Evolutionary conservation across 2,329 filamentous ascomycete species (phyloP).

Genomic region (Apiospora marii): DNA sequence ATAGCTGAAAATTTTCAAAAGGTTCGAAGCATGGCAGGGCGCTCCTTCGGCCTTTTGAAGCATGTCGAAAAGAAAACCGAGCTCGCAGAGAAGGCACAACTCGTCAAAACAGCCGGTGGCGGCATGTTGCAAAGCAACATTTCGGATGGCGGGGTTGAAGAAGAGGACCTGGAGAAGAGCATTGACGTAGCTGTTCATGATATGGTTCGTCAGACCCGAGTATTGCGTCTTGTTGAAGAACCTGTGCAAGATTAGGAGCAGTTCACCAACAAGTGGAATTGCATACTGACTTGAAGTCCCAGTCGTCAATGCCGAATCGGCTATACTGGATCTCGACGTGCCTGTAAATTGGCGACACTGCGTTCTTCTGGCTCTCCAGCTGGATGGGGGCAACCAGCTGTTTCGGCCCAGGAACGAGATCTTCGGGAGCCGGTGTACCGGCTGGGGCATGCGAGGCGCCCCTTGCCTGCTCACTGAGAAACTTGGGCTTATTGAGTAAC

Average conservation of each 20-base stretch:
- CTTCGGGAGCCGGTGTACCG: slow-evolving; percentile 51
- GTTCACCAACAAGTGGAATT: background rate
- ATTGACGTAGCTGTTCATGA: slow-evolving; percentile 96
- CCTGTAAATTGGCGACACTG: slow-evolving; percentile 88
- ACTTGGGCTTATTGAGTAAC: slow-evolving; percentile 80
- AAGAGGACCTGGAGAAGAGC: slow-evolving; percentile 89
- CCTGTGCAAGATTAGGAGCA: slow-evolving; percentile 50
- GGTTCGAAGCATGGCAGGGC: slow-evolving; percentile 95
- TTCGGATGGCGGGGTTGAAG: slow-evolving; percentile 88
- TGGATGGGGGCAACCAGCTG: slow-evolving; percentile 73
- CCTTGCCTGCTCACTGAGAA: slow-evolving; percentile 90
- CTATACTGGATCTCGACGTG: slow-evolving; percentile 99
- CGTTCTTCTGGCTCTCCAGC: slow-evolving; percentile 77
- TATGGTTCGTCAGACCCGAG: slow-evolving; percentile 94
- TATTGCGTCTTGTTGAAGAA: slow-evolving; percentile 95
- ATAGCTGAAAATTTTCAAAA: slow-evolving; percentile 87
- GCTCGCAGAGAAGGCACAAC: slow-evolving; percentile 87
- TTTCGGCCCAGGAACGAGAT: slow-evolving; percentile 62
- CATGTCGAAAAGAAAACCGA: slow-evolving; percentile 98
- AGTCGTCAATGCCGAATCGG: slow-evolving; percentile 98
- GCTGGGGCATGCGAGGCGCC: slow-evolving; percentile 62
- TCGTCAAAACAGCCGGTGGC: slow-evolving; percentile 85
- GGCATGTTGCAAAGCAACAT: slow-evolving; percentile 87
- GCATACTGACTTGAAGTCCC: slow-evolving; percentile 83
- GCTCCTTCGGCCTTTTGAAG: slow-evolving; percentile 92